These are phyloP conservation scores for Zizania palustris DNA, from an alignment of 202 grass and related monocot species.

Conservation along the genomic window DNA sequence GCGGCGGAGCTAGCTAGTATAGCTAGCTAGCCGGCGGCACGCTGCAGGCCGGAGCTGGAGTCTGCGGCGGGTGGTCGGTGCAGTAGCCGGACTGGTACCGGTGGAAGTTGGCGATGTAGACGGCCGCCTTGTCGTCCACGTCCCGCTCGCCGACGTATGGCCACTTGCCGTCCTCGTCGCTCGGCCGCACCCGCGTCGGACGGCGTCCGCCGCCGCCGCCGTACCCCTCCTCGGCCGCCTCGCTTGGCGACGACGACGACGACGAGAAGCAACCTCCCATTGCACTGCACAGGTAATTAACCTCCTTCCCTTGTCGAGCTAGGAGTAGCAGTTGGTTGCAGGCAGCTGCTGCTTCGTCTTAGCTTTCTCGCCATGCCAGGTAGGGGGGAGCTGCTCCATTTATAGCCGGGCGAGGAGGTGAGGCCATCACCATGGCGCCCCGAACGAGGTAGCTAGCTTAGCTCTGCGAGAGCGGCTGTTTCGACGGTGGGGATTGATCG, in stretches of 20 bases:
- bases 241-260: neutral
- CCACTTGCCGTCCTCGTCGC: constrained; percentile 57
- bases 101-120: constrained; percentile 63
- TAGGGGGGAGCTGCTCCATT: neutral
- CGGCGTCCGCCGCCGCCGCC: neutral
- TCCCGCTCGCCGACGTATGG: constrained; percentile 48
- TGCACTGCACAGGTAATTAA: neutral
- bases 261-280: constrained; percentile 1
- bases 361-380: neutral
- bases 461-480: neutral
- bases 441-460: neutral
- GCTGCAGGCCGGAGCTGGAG: neutral
- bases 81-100: constrained; percentile 36
- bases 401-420: neutral
- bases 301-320: no score
- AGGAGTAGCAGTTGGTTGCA: no score
- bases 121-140: constrained; percentile 44
- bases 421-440: no score
- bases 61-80: constrained; percentile 21
- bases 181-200: constrained; percentile 45
- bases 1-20: no score
- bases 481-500: neutral
- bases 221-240: neutral
- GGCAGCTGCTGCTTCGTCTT: neutral
- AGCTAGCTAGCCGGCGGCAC: no score